Evolutionary conservation across 2,329 filamentous ascomycete species (phyloP), one percentile per base, ranked within the genome.

Genomic region (Sporothrix variecibatus): DNA sequence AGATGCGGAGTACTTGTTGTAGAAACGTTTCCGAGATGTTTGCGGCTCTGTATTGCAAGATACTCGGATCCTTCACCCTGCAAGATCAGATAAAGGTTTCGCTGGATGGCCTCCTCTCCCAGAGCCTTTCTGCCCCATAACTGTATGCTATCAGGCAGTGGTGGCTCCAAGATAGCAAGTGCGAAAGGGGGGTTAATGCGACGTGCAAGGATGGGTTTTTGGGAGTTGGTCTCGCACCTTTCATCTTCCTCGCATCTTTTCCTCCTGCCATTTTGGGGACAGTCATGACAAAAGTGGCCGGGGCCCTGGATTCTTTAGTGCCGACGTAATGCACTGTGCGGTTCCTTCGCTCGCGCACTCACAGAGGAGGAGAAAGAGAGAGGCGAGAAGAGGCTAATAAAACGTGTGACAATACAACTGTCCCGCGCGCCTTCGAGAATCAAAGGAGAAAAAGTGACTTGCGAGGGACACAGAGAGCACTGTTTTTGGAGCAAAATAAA

Each of bases 221-320:
- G 51, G 51, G 51, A 12, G 8, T n/a, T 26, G n/a, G n/a, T n/a
- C n/a, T n/a, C n/a, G n/a, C n/a, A n/a, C n/a, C n/a, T n/a, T 53
- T n/a, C 20, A 53, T 62, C 58, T n/a, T 38, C 58, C 31, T 62
- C 28, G n/a, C n/a, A 28, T 56, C 51, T 56, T 28, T 43, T 43
- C 53, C 58, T 64, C 58, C 58, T 64, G 58, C 58, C 31, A 64
- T 20, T 34, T 64, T 64, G 58, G 58, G 56, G 53, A 28, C 12
- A n/a, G 34, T 8, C 34, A 34, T 34, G 34, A 34, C 34, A 5
- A 34, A 8, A 49, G 43, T 15, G 43, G 43, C 43, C 15, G 43
- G 4, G 9, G 51, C 20, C 20, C 49, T 9, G 15, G 17, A 53
- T 6, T 15, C 20, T 62, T 28, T 9, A 12, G 26, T 60, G 26